A percentile compares a stretch with the other conserved stretches of the same genome.
Conservation (phyloP, 805 yeast species). For the Saccharomycodes ludwigii region DNA sequence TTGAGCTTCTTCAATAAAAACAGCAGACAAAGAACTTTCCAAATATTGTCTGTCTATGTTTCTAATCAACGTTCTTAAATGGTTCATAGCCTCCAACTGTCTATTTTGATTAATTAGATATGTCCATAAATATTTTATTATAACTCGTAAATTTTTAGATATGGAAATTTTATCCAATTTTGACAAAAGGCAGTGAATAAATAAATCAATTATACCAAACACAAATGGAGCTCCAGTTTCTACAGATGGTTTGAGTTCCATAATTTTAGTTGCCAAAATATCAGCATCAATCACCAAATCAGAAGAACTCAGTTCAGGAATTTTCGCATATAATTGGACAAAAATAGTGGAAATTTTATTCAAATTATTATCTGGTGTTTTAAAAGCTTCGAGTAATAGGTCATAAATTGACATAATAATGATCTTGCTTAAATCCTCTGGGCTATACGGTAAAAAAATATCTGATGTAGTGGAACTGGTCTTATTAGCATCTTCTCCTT, state of each 20-base stretch:
- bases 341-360: too few relatives aligned
- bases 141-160: conserved; percentile 12
- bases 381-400: too few relatives aligned
- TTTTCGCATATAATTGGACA: too few relatives aligned
- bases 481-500: too few relatives aligned
- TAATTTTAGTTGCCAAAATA: too few relatives aligned
- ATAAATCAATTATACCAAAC: conserved; percentile 21
- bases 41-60: conserved; percentile 40
- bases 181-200: conserved; percentile 17
- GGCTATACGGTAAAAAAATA: too few relatives aligned
- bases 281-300: too few relatives aligned
- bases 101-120: conserved; percentile 35
- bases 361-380: too few relatives aligned
- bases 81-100: conserved; percentile 61
- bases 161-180: conserved; percentile 17
- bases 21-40: conserved; percentile 60
- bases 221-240: conserved; percentile 9
- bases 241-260: conserved; percentile 7
- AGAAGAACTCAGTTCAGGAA: too few relatives aligned
- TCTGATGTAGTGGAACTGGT: too few relatives aligned
- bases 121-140: conserved; percentile 40
- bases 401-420: too few relatives aligned
- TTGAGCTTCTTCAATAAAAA: conserved; percentile 31
- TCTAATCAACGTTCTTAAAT: conserved; percentile 50
- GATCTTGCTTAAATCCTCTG: too few relatives aligned